Percentiles rank a stretch among this genome's conserved stretches.
These are phyloP conservation scores for Hamigera avellanea DNA, from an alignment of 495 filamentous ascomycete species.

Conservation along the genomic window DNA sequence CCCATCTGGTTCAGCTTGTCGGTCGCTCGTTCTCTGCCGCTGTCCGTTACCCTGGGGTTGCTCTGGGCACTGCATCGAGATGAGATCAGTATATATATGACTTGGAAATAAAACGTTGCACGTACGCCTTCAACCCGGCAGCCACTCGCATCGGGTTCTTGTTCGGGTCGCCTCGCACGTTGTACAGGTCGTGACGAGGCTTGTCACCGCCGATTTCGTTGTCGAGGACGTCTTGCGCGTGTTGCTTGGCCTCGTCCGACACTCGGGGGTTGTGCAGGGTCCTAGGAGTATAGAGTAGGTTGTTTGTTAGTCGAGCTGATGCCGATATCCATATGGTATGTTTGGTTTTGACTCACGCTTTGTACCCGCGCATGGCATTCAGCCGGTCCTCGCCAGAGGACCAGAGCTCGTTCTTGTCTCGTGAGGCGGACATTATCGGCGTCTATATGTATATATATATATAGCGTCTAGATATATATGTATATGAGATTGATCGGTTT, in stretches of 20 bases:
- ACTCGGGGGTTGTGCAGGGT: constrained; percentile 30
- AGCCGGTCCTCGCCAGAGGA: constrained; percentile 12
- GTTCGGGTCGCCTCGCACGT: constrained; percentile 2
- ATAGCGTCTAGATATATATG: neutral
- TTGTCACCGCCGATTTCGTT: constrained; percentile 12
- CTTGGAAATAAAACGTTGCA: neutral
- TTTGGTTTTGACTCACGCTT: constrained; percentile 12
- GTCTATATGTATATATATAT: constrained; percentile 1
- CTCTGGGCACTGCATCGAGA: constrained; percentile 6
- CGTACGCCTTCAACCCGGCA: constrained; percentile 12
- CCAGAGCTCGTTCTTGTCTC: constrained; percentile 7
- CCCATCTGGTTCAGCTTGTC: constrained; percentile 21
- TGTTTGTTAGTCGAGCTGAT: no score
- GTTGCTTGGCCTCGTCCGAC: constrained; percentile 29
- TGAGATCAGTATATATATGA: neutral
- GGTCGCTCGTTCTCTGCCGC: constrained; percentile 26
- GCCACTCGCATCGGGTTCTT: constrained; percentile 6
- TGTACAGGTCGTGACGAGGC: constrained; percentile 7
- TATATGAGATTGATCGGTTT: neutral
- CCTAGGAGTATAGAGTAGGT: constrained; percentile 8
- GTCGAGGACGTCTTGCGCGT: constrained; percentile 27
- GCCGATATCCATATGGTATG: no score
- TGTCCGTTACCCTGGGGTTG: constrained; percentile 28
- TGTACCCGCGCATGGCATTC: constrained; percentile 16
- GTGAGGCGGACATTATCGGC: constrained; percentile 9